phyloP scores from a whole-genome alignment of 352 stramenopile genomes.

The Pythium myriotylum region DNA sequence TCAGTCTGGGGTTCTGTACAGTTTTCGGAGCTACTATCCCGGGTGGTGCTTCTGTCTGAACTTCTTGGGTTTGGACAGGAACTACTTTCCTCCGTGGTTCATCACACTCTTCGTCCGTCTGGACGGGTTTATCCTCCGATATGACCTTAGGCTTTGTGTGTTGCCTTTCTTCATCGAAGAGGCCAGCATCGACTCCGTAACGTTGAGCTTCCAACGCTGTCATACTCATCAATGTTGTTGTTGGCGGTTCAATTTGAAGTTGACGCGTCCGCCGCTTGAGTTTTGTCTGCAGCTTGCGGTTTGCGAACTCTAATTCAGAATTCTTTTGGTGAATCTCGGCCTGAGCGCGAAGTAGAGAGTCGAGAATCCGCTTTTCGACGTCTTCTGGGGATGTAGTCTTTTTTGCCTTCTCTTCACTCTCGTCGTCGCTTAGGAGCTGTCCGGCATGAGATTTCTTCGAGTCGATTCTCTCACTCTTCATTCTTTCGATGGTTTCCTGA shows the following conservation, averaged over 20 bases:
- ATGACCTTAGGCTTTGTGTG: conserved; percentile 6
- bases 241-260: conserved; percentile 27
- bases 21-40: neutral
- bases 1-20: neutral
- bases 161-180: conserved; percentile 15
- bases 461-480: conserved; percentile 44
- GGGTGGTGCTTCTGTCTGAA: conserved; percentile 33
- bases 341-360: conserved; percentile 61
- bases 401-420: conserved; percentile 16
- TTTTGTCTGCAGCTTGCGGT: conserved; percentile 55
- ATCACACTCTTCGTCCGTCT: conserved; percentile 46
- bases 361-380: conserved; percentile 62
- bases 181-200: conserved; percentile 61
- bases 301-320: conserved; percentile 56
- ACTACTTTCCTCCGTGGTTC: neutral
- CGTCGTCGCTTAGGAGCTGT: conserved; percentile 53
- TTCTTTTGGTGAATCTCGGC: conserved; percentile 69
- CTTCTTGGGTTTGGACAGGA: conserved; percentile 17
- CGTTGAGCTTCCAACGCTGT: conserved; percentile 58
- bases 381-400: conserved; percentile 24
- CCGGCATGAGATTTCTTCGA: conserved; percentile 40
- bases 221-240: conserved; percentile 49
- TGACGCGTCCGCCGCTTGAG: conserved; percentile 41
- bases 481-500: conserved; percentile 47
- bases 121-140: conserved; percentile 51